Base-by-base conservation (phyloP, 169 alveolate species). In the Miamiensis avidus region DNA sequence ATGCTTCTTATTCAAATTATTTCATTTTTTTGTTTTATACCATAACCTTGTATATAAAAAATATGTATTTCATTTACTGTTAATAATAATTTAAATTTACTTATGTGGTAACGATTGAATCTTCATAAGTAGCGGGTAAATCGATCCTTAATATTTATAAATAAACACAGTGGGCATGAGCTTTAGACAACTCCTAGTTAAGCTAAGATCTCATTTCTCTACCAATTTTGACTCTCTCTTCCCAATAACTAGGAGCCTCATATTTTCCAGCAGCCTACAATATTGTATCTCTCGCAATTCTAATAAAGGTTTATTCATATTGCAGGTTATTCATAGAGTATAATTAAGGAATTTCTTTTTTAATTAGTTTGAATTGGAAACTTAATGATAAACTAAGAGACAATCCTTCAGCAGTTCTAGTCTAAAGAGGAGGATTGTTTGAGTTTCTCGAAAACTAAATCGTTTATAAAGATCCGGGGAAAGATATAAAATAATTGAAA, bases 241-340 rank as follows among this genome's bases (percentile, higher is more conserved):
- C 29, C 92, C 95, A 91, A 78, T 91, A 89, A 33, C 87, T 75
- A 16, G 88, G 82, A 0, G 90, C 93, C 29, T 88, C 88, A 85
- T 86, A 90, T 29, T 74, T 82, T 1, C 94, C 91, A 0, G 94
- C 94, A 0, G 82, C 76, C 65, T 79, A 34, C n/a, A 90, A 76
- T 29, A 90, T 84, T 0, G 87, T 84, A 78, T 90, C 90, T 81
- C 89, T 78, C 29, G 94, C 94, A 32, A 90, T 90, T 76, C 92
- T 88, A 0, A 86, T 91, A 72, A 88, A 87, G 20, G 89, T 89
- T 29, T 84, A 81, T 77, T 89, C 92, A 84, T 91, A 91, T 74
- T 83, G 76, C 33, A 86, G 64, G 74, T 87, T 90, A 76, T 73
- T 76, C 81, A 88, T 34, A 29, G 82, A 78, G 83, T 90, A 90